These are phyloP conservation scores for Penicillium oxalicum DNA, from an alignment of 2,329 filamentous ascomycete species.

Conservation along the genomic window DNA sequence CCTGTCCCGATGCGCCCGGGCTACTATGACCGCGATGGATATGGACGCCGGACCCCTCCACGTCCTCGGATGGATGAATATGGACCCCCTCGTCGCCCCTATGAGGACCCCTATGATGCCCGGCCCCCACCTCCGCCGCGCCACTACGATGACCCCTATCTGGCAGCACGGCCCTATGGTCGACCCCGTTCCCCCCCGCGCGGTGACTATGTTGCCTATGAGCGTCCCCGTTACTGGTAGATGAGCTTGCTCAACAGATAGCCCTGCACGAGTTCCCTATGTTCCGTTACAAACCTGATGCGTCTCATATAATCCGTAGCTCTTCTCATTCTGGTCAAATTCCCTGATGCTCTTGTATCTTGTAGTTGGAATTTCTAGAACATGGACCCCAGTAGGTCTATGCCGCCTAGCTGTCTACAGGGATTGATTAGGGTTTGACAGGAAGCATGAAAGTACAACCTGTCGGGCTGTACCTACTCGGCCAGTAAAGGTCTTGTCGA, in stretches of 20 bases:
- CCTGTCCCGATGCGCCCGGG: constrained; percentile 64
- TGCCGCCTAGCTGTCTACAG: no score
- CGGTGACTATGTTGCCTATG: constrained; percentile 39
- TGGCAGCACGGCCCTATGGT: constrained; percentile 50
- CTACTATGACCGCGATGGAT: constrained; percentile 76
- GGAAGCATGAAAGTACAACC: no score
- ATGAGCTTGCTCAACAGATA: constrained; percentile 6
- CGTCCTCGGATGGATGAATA: constrained; percentile 77
- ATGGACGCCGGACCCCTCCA: constrained; percentile 73
- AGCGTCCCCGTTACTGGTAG: constrained; percentile 43
- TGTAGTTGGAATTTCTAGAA: no score
- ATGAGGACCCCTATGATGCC: constrained; percentile 57
- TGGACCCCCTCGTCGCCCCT: constrained; percentile 50
- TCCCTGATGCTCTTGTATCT: no score
- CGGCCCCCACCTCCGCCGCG: constrained; percentile 47
- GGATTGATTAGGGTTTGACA: no score
- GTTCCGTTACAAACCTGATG: no score
- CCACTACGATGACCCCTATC: constrained; percentile 56
- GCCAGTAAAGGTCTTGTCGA: no score
- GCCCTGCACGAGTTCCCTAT: no score
- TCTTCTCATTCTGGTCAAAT: no score
- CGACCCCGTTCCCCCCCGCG: constrained; percentile 42
- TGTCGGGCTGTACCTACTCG: no score
- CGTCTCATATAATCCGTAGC: no score
- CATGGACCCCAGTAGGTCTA: no score